Conservation (phyloP, 805 yeast genomes). For the Starmerella tilneyi region DNA sequence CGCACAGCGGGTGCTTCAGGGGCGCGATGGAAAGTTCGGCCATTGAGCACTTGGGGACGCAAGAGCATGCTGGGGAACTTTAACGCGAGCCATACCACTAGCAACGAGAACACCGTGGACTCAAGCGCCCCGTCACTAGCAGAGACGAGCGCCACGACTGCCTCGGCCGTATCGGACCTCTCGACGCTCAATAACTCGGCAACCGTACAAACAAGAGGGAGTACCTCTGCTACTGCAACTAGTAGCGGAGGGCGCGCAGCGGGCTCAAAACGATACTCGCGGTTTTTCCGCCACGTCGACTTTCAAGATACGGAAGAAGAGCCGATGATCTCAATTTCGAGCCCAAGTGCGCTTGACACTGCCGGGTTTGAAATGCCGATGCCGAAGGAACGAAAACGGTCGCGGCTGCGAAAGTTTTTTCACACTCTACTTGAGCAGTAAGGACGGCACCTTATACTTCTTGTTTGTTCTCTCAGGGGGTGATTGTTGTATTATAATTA, state of each 20-base stretch:
- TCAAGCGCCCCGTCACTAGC: neutral
- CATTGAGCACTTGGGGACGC: slow-evolving; percentile 1
- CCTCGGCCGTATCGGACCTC: neutral
- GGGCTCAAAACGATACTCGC: slow-evolving; percentile 1
- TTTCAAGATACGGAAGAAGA: neutral
- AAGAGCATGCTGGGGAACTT: neutral
- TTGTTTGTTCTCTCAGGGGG: too few species aligned
- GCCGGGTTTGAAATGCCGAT: neutral
- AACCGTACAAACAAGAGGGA: neutral
- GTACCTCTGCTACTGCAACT: too few species aligned
- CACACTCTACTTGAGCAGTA: too few species aligned
- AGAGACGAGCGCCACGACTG: neutral
- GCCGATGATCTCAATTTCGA: neutral
- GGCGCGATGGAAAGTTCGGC: neutral
- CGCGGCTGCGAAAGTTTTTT: slow-evolving; percentile 3
- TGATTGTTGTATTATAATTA: too few species aligned
- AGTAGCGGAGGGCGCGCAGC: too few species aligned
- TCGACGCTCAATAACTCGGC: neutral
- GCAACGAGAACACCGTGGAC: neutral
- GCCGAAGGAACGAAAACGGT: neutral
- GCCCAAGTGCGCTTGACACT: too few species aligned
- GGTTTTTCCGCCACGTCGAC: too few species aligned
- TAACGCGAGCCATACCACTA: neutral
- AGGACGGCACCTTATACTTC: too few species aligned
- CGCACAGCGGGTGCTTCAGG: too few species aligned